Conservation (phyloP, 2,329 filamentous ascomycete genomes). For the Cladorrhinum sp. region DNA sequence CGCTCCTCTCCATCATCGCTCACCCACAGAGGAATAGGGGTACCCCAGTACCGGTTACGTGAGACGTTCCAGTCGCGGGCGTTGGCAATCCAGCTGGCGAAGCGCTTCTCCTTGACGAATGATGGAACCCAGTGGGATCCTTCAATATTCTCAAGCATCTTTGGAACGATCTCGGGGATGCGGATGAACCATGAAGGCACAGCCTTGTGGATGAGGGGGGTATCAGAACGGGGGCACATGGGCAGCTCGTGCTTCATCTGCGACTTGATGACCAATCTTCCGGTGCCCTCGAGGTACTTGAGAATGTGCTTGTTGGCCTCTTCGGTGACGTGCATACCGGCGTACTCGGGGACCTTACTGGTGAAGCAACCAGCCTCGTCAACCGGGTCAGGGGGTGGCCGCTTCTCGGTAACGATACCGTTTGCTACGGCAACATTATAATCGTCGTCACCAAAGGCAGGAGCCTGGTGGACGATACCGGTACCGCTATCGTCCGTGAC, state of each 20-base stretch:
- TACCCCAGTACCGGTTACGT: constrained; percentile 93
- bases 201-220: constrained; percentile 85
- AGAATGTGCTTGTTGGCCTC: constrained; percentile 90
- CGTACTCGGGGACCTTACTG: constrained; percentile 72
- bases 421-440: constrained; percentile 76
- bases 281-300: constrained; percentile 71
- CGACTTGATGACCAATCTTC: constrained; percentile 77
- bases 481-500: constrained; percentile 89
- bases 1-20: constrained; percentile 85
- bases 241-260: constrained; percentile 90
- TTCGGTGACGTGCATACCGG: constrained; percentile 78
- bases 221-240: constrained; percentile 94
- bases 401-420: constrained; percentile 73
- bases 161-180: constrained; percentile 75
- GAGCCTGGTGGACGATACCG: constrained; percentile 90
- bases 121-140: constrained; percentile 87
- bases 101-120: constrained; percentile 87
- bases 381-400: constrained; percentile 86
- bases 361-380: constrained; percentile 80
- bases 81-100: constrained; percentile 86
- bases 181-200: constrained; percentile 95
- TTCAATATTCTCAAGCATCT: constrained; percentile 89
- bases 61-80: constrained; percentile 96
- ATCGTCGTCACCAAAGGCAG: constrained; percentile 94
- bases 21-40: constrained; percentile 86